Percentiles rank a stretch among this genome's conserved stretches.
phyloP scores from a whole-genome alignment of 2,329 filamentous ascomycete species.

The Trichoderma lentiforme region DNA sequence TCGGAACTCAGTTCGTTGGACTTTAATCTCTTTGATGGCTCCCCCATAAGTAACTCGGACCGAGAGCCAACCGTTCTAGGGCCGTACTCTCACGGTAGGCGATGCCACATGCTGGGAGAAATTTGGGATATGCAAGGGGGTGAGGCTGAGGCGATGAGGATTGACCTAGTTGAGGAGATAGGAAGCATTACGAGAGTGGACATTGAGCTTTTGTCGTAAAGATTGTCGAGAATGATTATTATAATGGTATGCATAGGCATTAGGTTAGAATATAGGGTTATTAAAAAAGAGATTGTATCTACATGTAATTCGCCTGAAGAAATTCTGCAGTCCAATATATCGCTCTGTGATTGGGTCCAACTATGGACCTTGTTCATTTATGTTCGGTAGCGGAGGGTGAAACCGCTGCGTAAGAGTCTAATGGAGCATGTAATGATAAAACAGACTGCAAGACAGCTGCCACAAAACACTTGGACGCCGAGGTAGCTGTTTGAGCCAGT shows the following conservation, averaged over 20 bases:
- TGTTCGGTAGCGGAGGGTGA: background rate
- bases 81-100: background rate
- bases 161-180: slow-evolving; percentile 35
- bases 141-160: slow-evolving; percentile 26
- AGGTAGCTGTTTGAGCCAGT: background rate
- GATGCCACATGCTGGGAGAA: slow-evolving; percentile 2
- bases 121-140: slow-evolving; percentile 18
- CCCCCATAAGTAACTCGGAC: background rate
- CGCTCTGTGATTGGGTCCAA: background rate
- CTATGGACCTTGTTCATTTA: background rate
- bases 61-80: background rate
- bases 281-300: background rate
- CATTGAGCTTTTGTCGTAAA: slow-evolving; percentile 31
- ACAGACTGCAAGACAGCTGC: background rate
- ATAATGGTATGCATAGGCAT: background rate
- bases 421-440: background rate
- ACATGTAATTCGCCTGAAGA: background rate
- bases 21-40: slow-evolving; percentile 17
- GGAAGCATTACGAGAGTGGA: slow-evolving; percentile 38
- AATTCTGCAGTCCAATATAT: background rate
- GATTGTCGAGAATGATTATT: background rate
- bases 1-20: background rate
- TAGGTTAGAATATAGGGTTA: background rate
- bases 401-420: background rate
- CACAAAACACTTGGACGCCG: background rate